phyloP scores from a whole-genome alignment of 176 grass and related monocot genomes.

The Zoysia pacifica region DNA sequence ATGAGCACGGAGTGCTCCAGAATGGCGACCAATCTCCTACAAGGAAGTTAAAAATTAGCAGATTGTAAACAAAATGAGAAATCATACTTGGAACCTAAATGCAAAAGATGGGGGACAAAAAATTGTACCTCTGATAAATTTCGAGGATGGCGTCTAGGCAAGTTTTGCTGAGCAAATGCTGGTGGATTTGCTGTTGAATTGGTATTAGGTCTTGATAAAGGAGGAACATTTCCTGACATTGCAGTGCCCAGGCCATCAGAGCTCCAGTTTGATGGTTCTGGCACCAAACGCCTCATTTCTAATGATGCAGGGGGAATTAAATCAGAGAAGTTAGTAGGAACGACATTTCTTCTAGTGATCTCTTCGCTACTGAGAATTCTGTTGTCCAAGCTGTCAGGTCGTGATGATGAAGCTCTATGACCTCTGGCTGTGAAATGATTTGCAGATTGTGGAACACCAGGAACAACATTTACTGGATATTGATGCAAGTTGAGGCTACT shows the following conservation, averaged over 20 bases:
- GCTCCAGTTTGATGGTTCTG: slow-evolving; percentile 55
- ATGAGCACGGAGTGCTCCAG: slow-evolving; percentile 52
- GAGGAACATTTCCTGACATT: slow-evolving; percentile 50
- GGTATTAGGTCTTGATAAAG: slow-evolving; percentile 44
- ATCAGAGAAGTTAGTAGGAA: slow-evolving; percentile 42
- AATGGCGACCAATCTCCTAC: slow-evolving; percentile 53
- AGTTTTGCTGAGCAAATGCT: slow-evolving; percentile 44
- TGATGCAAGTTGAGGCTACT: slow-evolving; percentile 49
- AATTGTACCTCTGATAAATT: slow-evolving; percentile 47
- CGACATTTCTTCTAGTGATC: slow-evolving; percentile 35
- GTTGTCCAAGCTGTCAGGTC: slow-evolving; percentile 44
- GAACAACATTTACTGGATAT: slow-evolving; percentile 46
- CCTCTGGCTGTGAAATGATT: slow-evolving; percentile 41
- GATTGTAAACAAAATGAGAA: background rate
- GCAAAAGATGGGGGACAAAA: background rate
- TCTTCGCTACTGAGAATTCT: slow-evolving; percentile 47
- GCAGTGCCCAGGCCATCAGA: slow-evolving; percentile 31
- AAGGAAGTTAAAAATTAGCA: slow-evolving; percentile 17
- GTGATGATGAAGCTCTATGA: slow-evolving; percentile 53
- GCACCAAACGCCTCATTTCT: slow-evolving; percentile 51
- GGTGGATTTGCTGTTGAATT: slow-evolving; percentile 46
- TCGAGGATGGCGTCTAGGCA: slow-evolving; percentile 46
- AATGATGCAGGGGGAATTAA: slow-evolving; percentile 29
- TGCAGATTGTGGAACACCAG: slow-evolving; percentile 47
- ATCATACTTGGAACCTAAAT: slow-evolving; percentile 8